Evolutionary conservation across 108 stramenopile species (phyloP).

Genomic region (Conticribra weissflogii): DNA sequence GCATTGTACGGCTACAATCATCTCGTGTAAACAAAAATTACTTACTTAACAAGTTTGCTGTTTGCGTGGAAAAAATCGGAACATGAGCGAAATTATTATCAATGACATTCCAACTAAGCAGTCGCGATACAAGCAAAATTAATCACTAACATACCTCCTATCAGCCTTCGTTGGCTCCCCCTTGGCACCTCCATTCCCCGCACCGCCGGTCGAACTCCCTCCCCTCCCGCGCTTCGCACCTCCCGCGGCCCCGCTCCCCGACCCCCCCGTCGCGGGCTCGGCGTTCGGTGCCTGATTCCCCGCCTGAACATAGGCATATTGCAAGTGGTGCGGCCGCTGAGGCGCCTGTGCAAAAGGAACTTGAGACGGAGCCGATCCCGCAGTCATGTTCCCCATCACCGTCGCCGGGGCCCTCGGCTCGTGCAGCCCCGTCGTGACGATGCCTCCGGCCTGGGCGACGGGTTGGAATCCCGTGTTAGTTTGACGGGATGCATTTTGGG

Average conservation of each 20-base stretch:
- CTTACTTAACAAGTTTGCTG: constrained; percentile 54
- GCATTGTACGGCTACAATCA: not conserved
- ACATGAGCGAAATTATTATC: constrained; percentile 6
- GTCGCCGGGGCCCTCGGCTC: constrained; percentile 56
- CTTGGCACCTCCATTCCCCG: constrained; percentile 3
- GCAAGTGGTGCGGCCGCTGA: constrained; percentile 82
- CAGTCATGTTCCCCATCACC: constrained; percentile 61
- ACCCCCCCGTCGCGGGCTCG: constrained; percentile 4
- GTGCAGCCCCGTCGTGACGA: constrained; percentile 72
- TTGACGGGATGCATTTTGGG: constrained; percentile 41
- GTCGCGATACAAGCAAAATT: not conserved
- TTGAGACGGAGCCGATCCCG: constrained; percentile 28
- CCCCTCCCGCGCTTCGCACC: constrained; percentile 31
- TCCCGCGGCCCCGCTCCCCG: constrained; percentile 29
- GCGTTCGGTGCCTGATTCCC: constrained; percentile 17
- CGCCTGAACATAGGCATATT: constrained; percentile 67
- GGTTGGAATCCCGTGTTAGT: constrained; percentile 43
- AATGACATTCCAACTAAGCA: not conserved
- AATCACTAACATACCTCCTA: constrained; percentile 58
- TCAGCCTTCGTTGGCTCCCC: constrained; percentile 49
- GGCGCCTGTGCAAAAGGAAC: constrained; percentile 77
- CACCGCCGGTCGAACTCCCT: not conserved
- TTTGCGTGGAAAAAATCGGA: not conserved
- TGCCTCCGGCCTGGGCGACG: constrained; percentile 74
- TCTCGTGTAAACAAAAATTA: not conserved